Evolutionary conservation across 148 eudicot genomes (phyloP), one percentile per base, ranked within the genome.

Genomic region (Polygonum aviculare): DNA sequence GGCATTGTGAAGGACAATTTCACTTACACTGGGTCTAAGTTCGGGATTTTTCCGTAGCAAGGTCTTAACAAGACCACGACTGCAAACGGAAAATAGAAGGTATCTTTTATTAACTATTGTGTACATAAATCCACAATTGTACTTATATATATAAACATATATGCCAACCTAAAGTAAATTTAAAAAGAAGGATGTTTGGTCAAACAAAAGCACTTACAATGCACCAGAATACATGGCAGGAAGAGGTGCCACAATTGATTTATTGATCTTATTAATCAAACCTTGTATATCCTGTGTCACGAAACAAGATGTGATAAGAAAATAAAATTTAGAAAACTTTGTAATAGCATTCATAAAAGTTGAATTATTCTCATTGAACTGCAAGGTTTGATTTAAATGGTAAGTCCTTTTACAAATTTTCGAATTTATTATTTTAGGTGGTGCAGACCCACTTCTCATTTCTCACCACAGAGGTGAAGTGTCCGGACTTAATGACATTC

Each of bases 1-100:
- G 19, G 44, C 19, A 35, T 67, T 67, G 72, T 67, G 45, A 67
- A 67, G 44, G 72, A 67, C 22, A 33, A 47, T 57, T 69, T 16
- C 63, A 77, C 79, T 69, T 84, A 95, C 98, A 84, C 89, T 89
- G 76, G 98, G 97, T 76, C 98, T 82, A 74, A 90, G 84, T 77
- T 89, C 98, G 47, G 98, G 98, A 77, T 95, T 95, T 82, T 90
- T 95, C 85, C 97, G 83, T 87, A 95, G 90, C 89, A 95, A 84
- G 88, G 94, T 95, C 83, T 95, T 95, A 78, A 95, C 79, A 59
- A 95, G 92, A 76, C 97, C 91, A 67, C 94, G 96, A 74, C 98
- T 95, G 94, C 81, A 83, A 77, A 87, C 33, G 79, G 41, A 77
- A 75, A 80, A 47, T 15, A 18, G 47, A 9, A 41, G 31, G 12